A percentile compares a stretch with the other conserved stretches of the same genome.
These are phyloP conservation scores for Thoreauomyces humboldtii DNA, from an alignment of 192 early-diverging fungal species.

Conservation along the genomic window DNA sequence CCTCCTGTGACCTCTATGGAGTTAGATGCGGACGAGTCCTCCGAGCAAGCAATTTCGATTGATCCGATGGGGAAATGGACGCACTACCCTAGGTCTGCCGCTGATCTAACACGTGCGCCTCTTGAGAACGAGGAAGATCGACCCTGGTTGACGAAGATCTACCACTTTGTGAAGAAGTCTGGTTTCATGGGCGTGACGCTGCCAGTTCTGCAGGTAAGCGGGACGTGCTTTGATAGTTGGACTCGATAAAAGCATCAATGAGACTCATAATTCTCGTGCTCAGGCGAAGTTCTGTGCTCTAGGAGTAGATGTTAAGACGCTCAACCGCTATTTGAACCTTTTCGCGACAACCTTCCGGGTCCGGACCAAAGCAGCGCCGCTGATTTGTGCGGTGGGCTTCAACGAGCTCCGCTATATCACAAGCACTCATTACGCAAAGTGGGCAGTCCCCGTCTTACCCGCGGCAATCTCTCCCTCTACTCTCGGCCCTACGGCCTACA, in stretches of 20 bases:
- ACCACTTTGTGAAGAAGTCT: slow-evolving; percentile 5
- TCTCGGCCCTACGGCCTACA: too few relatives aligned
- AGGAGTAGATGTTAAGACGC: too few relatives aligned
- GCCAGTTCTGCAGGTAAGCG: neutral
- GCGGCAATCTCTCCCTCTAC: neutral
- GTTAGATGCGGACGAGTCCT: too few relatives aligned
- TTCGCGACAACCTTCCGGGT: slow-evolving; percentile 1
- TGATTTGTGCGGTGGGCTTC: slow-evolving; percentile 11
- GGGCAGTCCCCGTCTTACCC: slow-evolving; percentile 17
- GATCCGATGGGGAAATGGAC: too few relatives aligned
- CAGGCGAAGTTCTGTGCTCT: too few relatives aligned
- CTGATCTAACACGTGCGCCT: too few relatives aligned
- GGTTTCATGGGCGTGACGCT: neutral
- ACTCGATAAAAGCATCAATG: too few relatives aligned
- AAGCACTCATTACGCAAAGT: neutral
- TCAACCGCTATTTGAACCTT: neutral
- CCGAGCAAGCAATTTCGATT: too few relatives aligned
- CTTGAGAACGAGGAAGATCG: slow-evolving; percentile 16
- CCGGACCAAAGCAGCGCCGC: neutral
- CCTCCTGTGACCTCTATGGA: too few relatives aligned
- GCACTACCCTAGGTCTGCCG: too few relatives aligned
- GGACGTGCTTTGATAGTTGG: too few relatives aligned
- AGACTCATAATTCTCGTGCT: too few relatives aligned
- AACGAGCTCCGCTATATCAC: slow-evolving; percentile 11
- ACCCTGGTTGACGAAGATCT: slow-evolving; percentile 3